phyloP scores from a whole-genome alignment of 345 rosid genomes.

The rapeseed (Brassica napus) region Da-Ae NC_063447.1:58407501-58408000 shows the following conservation, averaged over 20 bases:
- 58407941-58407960: constrained; percentile 76
- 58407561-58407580: constrained; percentile 75
- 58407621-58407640: background rate
- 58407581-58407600: constrained; percentile 80
- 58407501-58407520: constrained; percentile 59
- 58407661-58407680: constrained; percentile 18
- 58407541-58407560: constrained; percentile 76
- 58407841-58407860: background rate
- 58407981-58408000: too few species aligned
- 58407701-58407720: constrained; percentile 75
- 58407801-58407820: constrained; percentile 16
- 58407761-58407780: constrained; percentile 89
- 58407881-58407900: constrained; percentile 78
- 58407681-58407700: constrained; percentile 80
- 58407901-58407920: constrained; percentile 69
- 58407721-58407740: constrained; percentile 74
- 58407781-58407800: constrained; percentile 78
- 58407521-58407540: constrained; percentile 71
- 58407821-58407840: background rate
- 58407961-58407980: constrained; percentile 62
- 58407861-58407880: constrained; percentile 49
- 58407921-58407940: constrained; percentile 60
- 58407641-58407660: background rate
- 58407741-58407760: constrained; percentile 91
- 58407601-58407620: constrained; percentile 62